Evolutionary conservation across 2,329 filamentous ascomycete genomes (phyloP), one percentile per base, ranked within the genome.

Genomic region (Dryadomyces quercus-mongolicae): DNA sequence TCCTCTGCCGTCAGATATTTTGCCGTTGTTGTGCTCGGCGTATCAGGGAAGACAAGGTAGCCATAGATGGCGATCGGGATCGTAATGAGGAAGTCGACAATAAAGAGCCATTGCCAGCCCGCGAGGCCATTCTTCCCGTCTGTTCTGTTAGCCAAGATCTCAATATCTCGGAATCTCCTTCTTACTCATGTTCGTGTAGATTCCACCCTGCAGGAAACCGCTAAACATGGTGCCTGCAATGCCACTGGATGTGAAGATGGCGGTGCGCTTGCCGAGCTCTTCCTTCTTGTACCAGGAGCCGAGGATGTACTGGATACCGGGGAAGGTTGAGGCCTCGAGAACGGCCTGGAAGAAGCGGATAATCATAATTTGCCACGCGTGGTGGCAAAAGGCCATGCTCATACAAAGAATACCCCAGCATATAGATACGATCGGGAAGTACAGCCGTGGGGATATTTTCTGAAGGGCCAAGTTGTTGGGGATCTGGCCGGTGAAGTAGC

Each of bases 331-430:
- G 13, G 66, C 65, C 7, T 67, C 68, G 43, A 71, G 62, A 3
- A 69, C 58, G 0, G 72, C 72, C 36, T 72, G 65, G 49, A 74
- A 69, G 61, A 75, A 74, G 2, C 72, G 67, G 13, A 74, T 59
- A 16, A 44, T 44, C 49, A 51, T 51, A 10, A 51, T 43, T 21
- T 51, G 49, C 49, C 49, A 51, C 7, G 48, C 15, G 34, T 56
- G 47, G n/a, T 56, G 40, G n/a, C 21, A 22, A 21, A 56, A 54
- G 7, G 20, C 55, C n/a, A 42, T 56, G 18, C 55, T 42, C 47
- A 54, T 22, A 21, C 21, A 36, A 8, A 56, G 13, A 8, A 56
- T 2, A 4, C 54, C 54, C 54, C 54, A 55, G n/a, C 9, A 45
- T 10, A 55, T 25, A 9, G 40, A 36, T 13, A 31, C 21, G n/a